Percentiles rank a stretch among this genome's conserved stretches.
phyloP scores from a whole-genome alignment of 768 basidiomycete species.

The Vararia minispora region DNA sequence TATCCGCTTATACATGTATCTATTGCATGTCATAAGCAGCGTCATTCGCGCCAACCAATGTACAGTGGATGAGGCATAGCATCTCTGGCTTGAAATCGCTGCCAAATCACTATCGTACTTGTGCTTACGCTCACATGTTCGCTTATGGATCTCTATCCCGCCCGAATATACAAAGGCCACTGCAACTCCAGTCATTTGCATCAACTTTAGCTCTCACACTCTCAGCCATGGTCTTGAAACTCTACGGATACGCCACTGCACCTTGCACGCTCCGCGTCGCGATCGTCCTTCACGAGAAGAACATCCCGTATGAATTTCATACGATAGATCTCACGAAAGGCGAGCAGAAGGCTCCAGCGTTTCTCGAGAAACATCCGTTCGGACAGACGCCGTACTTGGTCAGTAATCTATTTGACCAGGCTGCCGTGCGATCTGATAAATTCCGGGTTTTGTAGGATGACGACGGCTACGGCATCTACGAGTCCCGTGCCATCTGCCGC shows the following conservation, averaged over 20 bases:
- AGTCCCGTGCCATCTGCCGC: constrained; percentile 18
- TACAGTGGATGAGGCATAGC: no score
- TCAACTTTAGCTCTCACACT: neutral
- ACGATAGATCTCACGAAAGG: neutral
- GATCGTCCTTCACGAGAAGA: constrained; percentile 3
- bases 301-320: neutral
- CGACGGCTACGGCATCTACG: constrained; percentile 19
- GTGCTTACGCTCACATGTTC: no score
- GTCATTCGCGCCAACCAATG: no score
- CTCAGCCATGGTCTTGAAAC: constrained; percentile 1
- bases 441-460: constrained; percentile 13
- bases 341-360: constrained; percentile 1
- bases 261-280: constrained; percentile 8
- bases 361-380: constrained; percentile 7
- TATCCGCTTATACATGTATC: no score
- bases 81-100: no score
- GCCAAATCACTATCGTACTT: no score
- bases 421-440: no score
- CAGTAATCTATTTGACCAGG: neutral
- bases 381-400: constrained; percentile 7
- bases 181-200: no score
- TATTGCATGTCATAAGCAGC: no score
- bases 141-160: no score
- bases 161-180: no score
- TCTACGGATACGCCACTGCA: neutral